Percentiles rank a stretch among this genome's conserved stretches.
These are phyloP conservation scores for Henningerozyma blattae DNA, from an alignment of 805 yeast genomes.

Conservation along the genomic window DNA sequence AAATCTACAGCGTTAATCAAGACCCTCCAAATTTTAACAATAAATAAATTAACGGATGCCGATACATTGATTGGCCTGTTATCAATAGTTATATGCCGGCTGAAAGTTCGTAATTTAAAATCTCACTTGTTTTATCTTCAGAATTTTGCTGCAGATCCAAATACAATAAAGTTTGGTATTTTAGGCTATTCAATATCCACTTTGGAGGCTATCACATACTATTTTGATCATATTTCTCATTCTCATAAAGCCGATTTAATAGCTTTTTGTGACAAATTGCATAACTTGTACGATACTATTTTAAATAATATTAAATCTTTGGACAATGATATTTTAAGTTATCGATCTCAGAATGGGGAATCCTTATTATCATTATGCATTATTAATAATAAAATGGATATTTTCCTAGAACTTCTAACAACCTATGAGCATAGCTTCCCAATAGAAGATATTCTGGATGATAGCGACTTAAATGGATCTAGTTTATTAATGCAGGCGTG, in stretches of 20 bases:
- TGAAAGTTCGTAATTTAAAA: conserved; percentile 46
- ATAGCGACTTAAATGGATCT: conserved; percentile 40
- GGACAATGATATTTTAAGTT: conserved; percentile 15
- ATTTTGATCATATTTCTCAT: conserved; percentile 29
- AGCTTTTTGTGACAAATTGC: no score
- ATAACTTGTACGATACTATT: neutral
- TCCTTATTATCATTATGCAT: conserved; percentile 59
- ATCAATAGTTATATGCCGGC: conserved; percentile 55
- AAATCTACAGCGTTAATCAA: conserved; percentile 39
- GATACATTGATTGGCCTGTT: conserved; percentile 68
- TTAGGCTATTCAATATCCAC: conserved; percentile 73
- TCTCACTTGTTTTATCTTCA: conserved; percentile 57
- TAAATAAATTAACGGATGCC: conserved; percentile 46
- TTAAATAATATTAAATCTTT: neutral
- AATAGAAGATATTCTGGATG: conserved; percentile 56
- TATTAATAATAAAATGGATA: conserved; percentile 30
- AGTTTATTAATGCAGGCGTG: conserved; percentile 53
- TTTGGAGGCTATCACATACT: conserved; percentile 67
- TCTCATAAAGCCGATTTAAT: no score
- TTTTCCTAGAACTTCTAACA: conserved; percentile 36
- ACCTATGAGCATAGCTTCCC: conserved; percentile 39
- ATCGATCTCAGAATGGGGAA: conserved; percentile 48
- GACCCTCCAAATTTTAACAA: conserved; percentile 42
- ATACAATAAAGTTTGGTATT: conserved; percentile 42
- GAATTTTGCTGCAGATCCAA: conserved; percentile 30